These are phyloP conservation scores for Xylariaceae sp. DNA, from an alignment of 2,329 filamentous ascomycete genomes.

Conservation along the genomic window DNA sequence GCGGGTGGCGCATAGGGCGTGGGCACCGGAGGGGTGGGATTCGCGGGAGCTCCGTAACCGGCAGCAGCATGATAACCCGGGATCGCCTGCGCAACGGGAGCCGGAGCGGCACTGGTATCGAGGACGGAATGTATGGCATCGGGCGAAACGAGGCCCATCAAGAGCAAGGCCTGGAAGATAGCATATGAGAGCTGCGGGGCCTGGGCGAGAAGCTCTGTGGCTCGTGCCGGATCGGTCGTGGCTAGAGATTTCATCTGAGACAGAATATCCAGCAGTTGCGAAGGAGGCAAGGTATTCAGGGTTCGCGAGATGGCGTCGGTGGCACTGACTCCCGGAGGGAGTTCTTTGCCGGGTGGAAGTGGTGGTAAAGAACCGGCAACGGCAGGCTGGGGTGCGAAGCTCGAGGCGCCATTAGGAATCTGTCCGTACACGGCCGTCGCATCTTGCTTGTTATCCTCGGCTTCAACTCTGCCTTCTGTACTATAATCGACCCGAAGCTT, in stretches of 20 bases:
- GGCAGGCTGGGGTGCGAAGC: conserved; percentile 24
- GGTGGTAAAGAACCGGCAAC: conserved; percentile 58
- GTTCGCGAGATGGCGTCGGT: conserved; percentile 90
- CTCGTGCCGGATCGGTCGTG: conserved; percentile 71
- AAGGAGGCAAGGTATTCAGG: conserved; percentile 74
- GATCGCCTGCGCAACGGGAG: conserved; percentile 29
- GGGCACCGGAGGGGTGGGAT: conserved; percentile 41
- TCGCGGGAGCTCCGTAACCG: conserved; percentile 31
- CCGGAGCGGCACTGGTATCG: conserved; percentile 43
- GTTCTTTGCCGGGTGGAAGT: conserved; percentile 75
- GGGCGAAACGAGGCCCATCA: conserved; percentile 88
- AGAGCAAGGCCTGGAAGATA: conserved; percentile 85
- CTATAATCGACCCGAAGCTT: conserved; percentile 94
- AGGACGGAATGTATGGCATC: conserved; percentile 75
- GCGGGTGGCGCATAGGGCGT: conserved; percentile 38
- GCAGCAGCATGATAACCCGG: conserved; percentile 28
- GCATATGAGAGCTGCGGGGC: conserved; percentile 91
- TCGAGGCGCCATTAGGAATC: conserved; percentile 22
- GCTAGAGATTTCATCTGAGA: conserved; percentile 89
- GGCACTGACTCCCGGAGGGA: conserved; percentile 74
- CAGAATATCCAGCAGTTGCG: conserved; percentile 87
- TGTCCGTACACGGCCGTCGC: conserved; percentile 14
- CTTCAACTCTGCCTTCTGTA: conserved; percentile 74
- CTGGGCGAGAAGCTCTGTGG: conserved; percentile 77
- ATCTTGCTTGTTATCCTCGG: conserved; percentile 40